Percentiles rank a stretch among this genome's conserved stretches.
Evolutionary conservation across 139 green algal species (phyloP).

Genomic region (Coelastrella sp.): DNA sequence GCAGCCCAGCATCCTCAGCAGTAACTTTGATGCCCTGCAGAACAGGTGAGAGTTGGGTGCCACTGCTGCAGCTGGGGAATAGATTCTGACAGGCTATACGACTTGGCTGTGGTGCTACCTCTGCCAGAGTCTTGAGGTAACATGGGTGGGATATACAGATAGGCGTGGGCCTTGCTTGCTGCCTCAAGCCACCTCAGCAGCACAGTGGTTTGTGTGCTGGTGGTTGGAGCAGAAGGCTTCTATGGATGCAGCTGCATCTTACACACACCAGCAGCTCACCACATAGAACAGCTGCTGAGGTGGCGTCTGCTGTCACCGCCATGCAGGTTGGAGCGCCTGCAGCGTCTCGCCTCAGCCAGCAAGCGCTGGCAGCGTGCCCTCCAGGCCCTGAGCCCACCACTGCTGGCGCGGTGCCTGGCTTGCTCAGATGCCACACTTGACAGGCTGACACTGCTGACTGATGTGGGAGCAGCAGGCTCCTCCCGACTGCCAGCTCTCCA

Average conservation of each 20-base stretch:
- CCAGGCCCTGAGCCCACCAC: neutral
- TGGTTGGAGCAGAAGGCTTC: neutral
- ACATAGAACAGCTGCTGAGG: neutral
- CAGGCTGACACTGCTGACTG: constrained; percentile 14
- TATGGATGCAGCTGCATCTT: neutral
- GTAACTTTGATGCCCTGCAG: constrained; percentile 15
- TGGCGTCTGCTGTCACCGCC: neutral
- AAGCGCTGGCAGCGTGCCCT: constrained; percentile 19
- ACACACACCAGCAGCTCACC: neutral
- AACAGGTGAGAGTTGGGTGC: constrained; percentile 17
- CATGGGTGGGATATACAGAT: no score
- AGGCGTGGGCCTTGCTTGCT: no score
- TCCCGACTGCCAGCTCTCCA: neutral
- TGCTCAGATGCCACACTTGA: constrained; percentile 17
- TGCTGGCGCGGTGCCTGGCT: constrained; percentile 22
- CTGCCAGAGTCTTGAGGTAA: neutral
- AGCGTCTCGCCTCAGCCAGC: neutral
- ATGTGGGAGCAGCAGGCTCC: neutral
- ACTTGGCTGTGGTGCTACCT: neutral
- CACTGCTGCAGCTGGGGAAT: neutral
- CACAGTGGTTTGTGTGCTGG: neutral
- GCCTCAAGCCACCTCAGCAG: no score
- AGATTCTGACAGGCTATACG: neutral
- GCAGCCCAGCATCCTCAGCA: constrained; percentile 22
- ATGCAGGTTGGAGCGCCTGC: constrained; percentile 38